phyloP scores from a whole-genome alignment of 495 filamentous ascomycete genomes.

The Chaetomium tenue region DNA sequence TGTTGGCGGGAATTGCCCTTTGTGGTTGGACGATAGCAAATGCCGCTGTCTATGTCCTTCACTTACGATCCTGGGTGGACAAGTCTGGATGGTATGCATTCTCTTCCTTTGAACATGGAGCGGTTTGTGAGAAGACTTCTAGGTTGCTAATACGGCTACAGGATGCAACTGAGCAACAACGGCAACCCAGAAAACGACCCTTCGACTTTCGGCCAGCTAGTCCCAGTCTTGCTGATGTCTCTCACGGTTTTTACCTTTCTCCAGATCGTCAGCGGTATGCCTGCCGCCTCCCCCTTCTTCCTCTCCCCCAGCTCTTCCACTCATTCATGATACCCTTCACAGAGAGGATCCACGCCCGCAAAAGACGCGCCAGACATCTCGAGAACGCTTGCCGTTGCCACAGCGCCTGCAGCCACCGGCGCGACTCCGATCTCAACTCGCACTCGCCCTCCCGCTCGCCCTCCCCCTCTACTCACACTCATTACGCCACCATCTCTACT shows the following conservation, averaged over 20 bases:
- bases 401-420: not conserved
- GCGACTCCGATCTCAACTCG: not conserved
- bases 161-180: slow-evolving; percentile 17
- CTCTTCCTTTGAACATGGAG: not conserved
- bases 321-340: not conserved
- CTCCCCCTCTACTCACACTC: not conserved
- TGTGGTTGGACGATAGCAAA: slow-evolving; percentile 22
- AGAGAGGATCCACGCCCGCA: not conserved
- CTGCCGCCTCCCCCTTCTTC: not conserved
- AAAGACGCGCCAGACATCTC: not conserved
- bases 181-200: slow-evolving; percentile 38
- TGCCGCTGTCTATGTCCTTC: slow-evolving; percentile 32
- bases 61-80: slow-evolving; percentile 34
- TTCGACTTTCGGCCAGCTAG: slow-evolving; percentile 42
- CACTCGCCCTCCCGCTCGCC: not conserved
- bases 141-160: not conserved
- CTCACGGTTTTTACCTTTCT: slow-evolving; percentile 40
- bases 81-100: slow-evolving; percentile 31
- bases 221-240: slow-evolving; percentile 38
- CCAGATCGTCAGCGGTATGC: slow-evolving; percentile 39
- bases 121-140: not conserved
- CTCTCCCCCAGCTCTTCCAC: not conserved
- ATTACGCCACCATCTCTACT: not conserved
- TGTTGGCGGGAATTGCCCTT: slow-evolving; percentile 29
- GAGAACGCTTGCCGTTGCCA: not conserved